Evolutionary conservation across 2,329 filamentous ascomycete genomes (phyloP).

Genomic region (Diaporthe nobilis): DNA sequence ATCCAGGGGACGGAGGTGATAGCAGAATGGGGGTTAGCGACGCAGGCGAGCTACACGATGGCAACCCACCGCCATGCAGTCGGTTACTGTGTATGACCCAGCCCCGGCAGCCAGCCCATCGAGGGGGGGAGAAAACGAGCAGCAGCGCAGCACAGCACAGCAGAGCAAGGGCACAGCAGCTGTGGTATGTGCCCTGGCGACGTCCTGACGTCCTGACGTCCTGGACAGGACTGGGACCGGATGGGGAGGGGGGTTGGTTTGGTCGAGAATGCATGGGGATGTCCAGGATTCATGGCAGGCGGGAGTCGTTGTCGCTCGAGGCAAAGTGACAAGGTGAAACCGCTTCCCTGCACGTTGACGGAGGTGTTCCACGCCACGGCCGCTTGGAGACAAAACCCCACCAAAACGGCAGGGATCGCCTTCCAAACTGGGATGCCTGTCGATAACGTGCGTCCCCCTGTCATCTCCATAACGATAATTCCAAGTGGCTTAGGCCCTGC

Average conservation of each 20-base stretch:
- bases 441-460: slow-evolving; percentile 19
- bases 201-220: not conserved
- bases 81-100: not conserved
- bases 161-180: not conserved
- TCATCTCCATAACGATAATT: slow-evolving; percentile 21
- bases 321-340: slow-evolving; percentile 34
- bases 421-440: slow-evolving; percentile 31
- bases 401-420: slow-evolving; percentile 11
- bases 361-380: slow-evolving; percentile 30
- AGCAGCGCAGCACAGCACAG: slow-evolving; percentile 8
- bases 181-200: not conserved
- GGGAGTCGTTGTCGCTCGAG: slow-evolving; percentile 7
- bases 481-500: not conserved
- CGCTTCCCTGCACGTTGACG: slow-evolving; percentile 30
- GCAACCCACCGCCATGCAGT: slow-evolving; percentile 18
- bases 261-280: not conserved
- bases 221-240: slow-evolving; percentile 12
- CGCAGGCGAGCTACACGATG: slow-evolving; percentile 35
- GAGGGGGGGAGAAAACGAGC: not conserved
- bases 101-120: not conserved
- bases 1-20: slow-evolving; percentile 31
- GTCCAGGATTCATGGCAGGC: not conserved
- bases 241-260: not conserved
- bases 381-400: slow-evolving; percentile 28
- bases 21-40: slow-evolving; percentile 35